Evolutionary conservation across 2,329 filamentous ascomycete species (phyloP), one percentile per base, ranked within the genome.

Genomic region (Chlorencoelia australis): DNA sequence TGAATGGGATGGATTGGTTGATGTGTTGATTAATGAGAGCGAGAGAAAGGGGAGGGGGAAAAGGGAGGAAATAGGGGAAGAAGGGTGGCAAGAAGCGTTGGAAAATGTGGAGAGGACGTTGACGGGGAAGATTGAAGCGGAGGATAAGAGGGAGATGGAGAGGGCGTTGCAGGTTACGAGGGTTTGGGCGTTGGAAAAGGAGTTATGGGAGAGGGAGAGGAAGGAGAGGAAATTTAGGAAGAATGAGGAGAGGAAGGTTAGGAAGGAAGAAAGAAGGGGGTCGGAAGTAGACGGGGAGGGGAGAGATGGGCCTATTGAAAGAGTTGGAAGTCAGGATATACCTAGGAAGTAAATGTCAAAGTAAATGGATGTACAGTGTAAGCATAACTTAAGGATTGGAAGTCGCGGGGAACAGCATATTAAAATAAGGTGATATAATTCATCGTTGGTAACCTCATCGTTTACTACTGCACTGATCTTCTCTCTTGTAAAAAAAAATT

Each of bases 131-230:
- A 34, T 8, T 29, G 10, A 16, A 14, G 9, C 32, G 18, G 20
- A 54, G 42, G 57, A 59, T 39, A 48, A 33, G 13, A 42, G 33
- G 43, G 39, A 33, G 20, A 33, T 29, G 24, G 40, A 34, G 10
- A 53, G 60, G 43, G 59, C 57, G 4, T 50, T 46, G 30, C 61
- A 51, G 50, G 67, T 72, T 63, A 55, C 62, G 44, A 52, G 41
- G 19, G 62, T 72, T 41, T 40, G 19, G 58, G 71, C 17, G 62
- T 68, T 37, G 46, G 70, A 74, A 56, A 62, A 49, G 36, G 55
- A 53, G 40, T 39, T 70, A 37, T 62, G 58, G 46, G 51, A 60
- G 22, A 14, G 39, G 19, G 52, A 53, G 39, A 51, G 43, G 43
- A 56, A 36, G 61, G 35, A 47, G 28, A 46, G 47, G 40, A 47